Conservation (phyloP, 345 rosid species). For the Moricandia moricandioides region DNA sequence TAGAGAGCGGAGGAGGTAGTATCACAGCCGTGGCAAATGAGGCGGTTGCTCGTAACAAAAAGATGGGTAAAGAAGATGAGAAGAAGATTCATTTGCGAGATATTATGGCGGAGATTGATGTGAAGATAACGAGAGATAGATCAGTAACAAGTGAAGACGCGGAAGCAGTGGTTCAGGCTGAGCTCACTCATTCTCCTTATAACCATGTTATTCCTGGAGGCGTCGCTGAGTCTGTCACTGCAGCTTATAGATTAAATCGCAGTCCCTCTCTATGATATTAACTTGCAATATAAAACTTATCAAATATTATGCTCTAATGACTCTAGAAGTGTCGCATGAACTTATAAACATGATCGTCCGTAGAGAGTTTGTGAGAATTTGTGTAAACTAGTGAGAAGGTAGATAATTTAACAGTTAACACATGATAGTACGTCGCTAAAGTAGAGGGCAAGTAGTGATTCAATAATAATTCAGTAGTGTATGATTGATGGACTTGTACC, state of each 20-base stretch:
- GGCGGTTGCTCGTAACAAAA: constrained; percentile 24
- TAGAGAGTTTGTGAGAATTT: not conserved
- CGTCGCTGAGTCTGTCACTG: constrained; percentile 31
- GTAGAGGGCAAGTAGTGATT: not conserved
- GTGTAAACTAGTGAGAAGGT: not conserved
- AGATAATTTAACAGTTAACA: not conserved
- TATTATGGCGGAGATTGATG: constrained; percentile 24
- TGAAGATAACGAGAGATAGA: constrained; percentile 17
- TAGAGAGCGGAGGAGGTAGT: not conserved
- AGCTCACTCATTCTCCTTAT: constrained; percentile 5
- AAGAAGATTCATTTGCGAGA: constrained; percentile 11
- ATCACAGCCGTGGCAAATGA: constrained; percentile 6
- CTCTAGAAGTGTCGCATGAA: not conserved
- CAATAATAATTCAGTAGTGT: not conserved
- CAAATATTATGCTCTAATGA: not conserved
- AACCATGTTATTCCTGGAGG: constrained; percentile 26
- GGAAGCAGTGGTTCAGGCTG: constrained; percentile 35
- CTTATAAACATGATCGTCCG: not conserved
- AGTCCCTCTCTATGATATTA: constrained; percentile 10
- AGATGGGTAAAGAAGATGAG: not conserved
- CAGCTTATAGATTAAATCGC: constrained; percentile 29
- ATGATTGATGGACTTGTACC: not conserved
- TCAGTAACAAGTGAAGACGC: constrained; percentile 30
- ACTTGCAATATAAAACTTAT: not conserved
- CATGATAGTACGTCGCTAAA: not conserved